Percentiles rank a stretch among this genome's conserved stretches.
Conservation (phyloP, 202 grass and related monocot genomes). For the Panicum virgatum region DNA sequence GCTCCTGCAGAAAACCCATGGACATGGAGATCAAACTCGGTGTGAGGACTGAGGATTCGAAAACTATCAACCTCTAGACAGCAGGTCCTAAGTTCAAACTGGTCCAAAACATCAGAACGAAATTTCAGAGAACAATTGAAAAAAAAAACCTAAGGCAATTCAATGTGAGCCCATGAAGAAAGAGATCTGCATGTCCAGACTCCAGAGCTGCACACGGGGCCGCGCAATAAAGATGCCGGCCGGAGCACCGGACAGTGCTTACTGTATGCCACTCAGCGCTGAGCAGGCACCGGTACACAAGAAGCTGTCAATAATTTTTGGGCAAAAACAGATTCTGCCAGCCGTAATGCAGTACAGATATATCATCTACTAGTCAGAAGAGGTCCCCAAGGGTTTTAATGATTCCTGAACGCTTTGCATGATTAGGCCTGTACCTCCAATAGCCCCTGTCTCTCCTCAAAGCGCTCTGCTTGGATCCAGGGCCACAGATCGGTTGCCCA, state of each 20-base stretch:
- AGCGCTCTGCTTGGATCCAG: conserved; percentile 44
- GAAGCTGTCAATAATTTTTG: conserved; percentile 67
- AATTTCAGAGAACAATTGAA: conserved; percentile 1
- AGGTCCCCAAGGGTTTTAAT: conserved; percentile 44
- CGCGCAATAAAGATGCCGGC: conserved; percentile 36
- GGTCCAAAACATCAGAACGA: background rate
- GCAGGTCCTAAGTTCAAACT: conserved; percentile 6
- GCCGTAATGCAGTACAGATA: conserved; percentile 73
- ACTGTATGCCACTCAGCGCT: conserved; percentile 51
- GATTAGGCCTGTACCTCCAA: conserved; percentile 55
- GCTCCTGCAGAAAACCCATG: conserved; percentile 34
- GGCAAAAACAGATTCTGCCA: conserved; percentile 59
- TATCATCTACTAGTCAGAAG: conserved; percentile 47
- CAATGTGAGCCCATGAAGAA: background rate
- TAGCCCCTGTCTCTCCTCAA: conserved; percentile 50
- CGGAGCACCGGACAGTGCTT: conserved; percentile 38
- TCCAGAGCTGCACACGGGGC: background rate
- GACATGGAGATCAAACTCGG: conserved; percentile 13
- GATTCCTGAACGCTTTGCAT: conserved; percentile 55
- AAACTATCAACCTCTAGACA: background rate
- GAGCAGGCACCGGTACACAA: conserved; percentile 49
- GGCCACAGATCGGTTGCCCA: conserved; percentile 36
- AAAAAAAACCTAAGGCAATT: conserved; percentile 1
- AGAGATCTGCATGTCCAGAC: conserved; percentile 27
- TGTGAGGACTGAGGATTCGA: background rate